phyloP scores from a whole-genome alignment of 2,329 filamentous ascomycete species.

The Scolecobasidium constrictum region DNA sequence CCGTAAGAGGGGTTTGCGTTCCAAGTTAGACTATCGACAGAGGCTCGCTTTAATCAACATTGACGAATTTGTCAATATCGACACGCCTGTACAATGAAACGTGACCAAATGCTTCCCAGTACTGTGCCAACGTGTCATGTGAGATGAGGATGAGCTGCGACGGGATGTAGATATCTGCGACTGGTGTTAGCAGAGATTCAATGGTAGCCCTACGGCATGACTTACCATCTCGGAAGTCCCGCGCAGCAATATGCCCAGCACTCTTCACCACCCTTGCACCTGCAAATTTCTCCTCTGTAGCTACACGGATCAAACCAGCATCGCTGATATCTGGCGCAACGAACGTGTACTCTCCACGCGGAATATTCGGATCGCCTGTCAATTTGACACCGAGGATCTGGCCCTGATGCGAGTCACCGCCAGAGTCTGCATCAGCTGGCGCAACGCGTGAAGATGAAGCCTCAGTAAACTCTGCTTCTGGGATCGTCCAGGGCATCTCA shows the following conservation, averaged over 20 bases:
- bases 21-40: too few relatives aligned
- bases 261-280: constrained; percentile 65
- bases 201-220: constrained; percentile 11
- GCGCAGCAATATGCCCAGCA: constrained; percentile 65
- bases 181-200: too few relatives aligned
- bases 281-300: constrained; percentile 57
- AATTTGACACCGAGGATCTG: constrained; percentile 29
- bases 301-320: constrained; percentile 51
- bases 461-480: background rate
- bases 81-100: constrained; percentile 39
- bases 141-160: constrained; percentile 71
- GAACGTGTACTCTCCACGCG: constrained; percentile 76
- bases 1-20: too few relatives aligned
- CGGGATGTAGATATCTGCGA: constrained; percentile 59
- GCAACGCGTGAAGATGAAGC: background rate
- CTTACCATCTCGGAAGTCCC: constrained; percentile 63
- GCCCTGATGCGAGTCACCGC: background rate
- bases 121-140: constrained; percentile 65
- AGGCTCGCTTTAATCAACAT: constrained; percentile 3
- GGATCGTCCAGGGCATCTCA: background rate
- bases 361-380: constrained; percentile 84
- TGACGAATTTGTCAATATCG: constrained; percentile 24
- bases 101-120: constrained; percentile 55
- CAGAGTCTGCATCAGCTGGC: background rate
- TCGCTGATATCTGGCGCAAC: constrained; percentile 66